Conservation (phyloP, 495 filamentous ascomycete genomes). For the Aspergillus cavernicola region DNA sequence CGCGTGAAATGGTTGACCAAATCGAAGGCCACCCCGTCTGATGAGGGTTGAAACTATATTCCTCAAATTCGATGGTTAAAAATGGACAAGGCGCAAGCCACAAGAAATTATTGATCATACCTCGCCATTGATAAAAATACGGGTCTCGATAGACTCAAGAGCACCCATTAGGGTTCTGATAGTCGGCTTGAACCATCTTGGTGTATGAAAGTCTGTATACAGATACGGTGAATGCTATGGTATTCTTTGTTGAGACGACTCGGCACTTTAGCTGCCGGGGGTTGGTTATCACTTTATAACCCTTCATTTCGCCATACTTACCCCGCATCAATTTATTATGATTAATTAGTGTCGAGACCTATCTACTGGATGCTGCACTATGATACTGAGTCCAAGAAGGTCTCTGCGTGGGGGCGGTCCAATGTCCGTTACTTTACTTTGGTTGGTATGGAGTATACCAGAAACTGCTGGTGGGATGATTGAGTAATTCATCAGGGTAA, state of each 20-base stretch:
- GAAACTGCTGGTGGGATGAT: no score
- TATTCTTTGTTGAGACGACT: not conserved
- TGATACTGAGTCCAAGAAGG: not conserved
- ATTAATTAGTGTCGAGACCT: no score
- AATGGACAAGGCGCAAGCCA: not conserved
- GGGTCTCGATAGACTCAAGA: conserved; percentile 27
- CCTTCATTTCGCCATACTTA: not conserved
- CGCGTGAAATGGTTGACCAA: conserved; percentile 42
- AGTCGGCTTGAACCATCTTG: not conserved
- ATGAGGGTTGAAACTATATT: conserved; percentile 40
- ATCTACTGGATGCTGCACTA: no score
- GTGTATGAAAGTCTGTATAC: not conserved
- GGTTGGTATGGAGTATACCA: no score
- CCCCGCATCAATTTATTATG: no score
- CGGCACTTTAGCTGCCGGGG: not conserved
- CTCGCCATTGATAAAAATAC: conserved; percentile 50
- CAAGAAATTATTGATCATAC: conserved; percentile 16
- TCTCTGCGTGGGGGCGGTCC: not conserved
- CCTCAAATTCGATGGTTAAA: not conserved
- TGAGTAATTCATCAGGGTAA: no score
- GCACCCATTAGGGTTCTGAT: not conserved
- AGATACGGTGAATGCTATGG: not conserved
- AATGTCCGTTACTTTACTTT: no score
- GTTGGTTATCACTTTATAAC: not conserved
- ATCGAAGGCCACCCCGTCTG: conserved; percentile 42